These are phyloP conservation scores for Aphanomyces stellatus DNA, from an alignment of 352 stramenopile genomes.

Conservation along the genomic window DNA sequence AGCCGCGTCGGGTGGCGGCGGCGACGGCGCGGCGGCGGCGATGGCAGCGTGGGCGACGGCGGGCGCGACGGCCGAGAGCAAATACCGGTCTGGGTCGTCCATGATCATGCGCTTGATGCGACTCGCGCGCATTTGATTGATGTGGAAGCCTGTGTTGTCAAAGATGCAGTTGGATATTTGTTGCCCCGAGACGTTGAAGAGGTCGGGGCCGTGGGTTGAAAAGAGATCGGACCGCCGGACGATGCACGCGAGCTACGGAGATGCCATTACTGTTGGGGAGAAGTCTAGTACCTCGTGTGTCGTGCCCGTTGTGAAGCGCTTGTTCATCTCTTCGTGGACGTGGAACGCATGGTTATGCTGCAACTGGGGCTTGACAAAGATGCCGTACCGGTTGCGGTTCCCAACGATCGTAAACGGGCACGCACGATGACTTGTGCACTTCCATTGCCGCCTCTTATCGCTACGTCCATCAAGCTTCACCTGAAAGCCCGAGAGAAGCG, in stretches of 20 bases:
- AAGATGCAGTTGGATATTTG: constrained; percentile 14
- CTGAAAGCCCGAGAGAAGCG: constrained; percentile 5
- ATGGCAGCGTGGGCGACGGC: too few relatives aligned
- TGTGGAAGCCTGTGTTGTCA: constrained; percentile 6
- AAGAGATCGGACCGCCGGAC: constrained; percentile 8
- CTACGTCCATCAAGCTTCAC: constrained; percentile 6
- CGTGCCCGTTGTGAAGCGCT: constrained; percentile 13
- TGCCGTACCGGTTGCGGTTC: constrained; percentile 12
- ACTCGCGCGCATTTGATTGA: constrained; percentile 18
- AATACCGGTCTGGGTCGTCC: neutral
- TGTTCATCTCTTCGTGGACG: constrained; percentile 18
- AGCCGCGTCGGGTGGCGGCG: neutral
- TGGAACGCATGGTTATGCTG: constrained; percentile 15
- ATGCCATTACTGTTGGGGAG: neutral
- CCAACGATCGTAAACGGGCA: constrained; percentile 10
- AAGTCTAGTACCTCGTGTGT: constrained; percentile 3
- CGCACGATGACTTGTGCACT: constrained; percentile 1
- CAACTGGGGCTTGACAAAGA: constrained; percentile 7
- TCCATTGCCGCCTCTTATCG: constrained; percentile 13
- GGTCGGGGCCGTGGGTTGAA: neutral
- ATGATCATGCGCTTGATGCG: constrained; percentile 16
- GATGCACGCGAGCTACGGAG: neutral
- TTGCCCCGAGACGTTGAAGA: constrained; percentile 6
- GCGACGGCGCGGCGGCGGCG: too few relatives aligned
- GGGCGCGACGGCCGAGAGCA: neutral